These are phyloP conservation scores for Corymbia citriodora DNA, from an alignment of 441 rosid species.

Conservation along the genomic window DNA sequence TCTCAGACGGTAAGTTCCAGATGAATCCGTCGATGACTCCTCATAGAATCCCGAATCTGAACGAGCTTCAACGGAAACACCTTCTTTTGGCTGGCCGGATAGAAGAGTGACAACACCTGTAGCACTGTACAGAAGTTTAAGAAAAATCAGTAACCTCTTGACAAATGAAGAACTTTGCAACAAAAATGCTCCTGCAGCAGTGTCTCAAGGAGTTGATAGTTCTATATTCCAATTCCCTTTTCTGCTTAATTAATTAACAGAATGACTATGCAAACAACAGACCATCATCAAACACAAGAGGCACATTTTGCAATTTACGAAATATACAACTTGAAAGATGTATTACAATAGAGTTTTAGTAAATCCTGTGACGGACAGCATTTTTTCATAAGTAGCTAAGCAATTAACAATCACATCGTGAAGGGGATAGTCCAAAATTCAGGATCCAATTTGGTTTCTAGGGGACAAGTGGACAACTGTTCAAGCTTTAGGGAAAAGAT, in stretches of 20 bases:
- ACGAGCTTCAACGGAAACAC: slow-evolving; percentile 88
- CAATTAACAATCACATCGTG: not conserved
- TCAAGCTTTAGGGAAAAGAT: not conserved
- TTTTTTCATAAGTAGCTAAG: not conserved
- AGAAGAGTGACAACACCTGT: slow-evolving; percentile 58
- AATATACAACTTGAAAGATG: not conserved
- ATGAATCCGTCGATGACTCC: slow-evolving; percentile 74
- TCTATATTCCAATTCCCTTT: not conserved
- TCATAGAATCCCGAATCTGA: slow-evolving; percentile 92
- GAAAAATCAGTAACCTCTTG: not conserved
- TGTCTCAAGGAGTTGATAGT: not conserved
- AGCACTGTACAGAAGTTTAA: slow-evolving; percentile 43
- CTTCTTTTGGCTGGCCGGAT: slow-evolving; percentile 90
- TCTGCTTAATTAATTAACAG: not conserved
- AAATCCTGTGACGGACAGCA: not conserved
- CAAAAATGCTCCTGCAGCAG: not conserved
- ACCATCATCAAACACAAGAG: not conserved
- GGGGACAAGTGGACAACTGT: not conserved
- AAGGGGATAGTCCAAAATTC: not conserved
- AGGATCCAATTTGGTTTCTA: not conserved
- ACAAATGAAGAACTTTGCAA: not conserved
- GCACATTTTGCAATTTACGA: not conserved
- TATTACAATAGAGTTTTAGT: not conserved
- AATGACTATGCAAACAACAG: not conserved
- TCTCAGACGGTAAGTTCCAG: slow-evolving; percentile 80